Base-by-base conservation (phyloP, 2,329 filamentous ascomycete species). In the Neurospora crassa region DNA sequence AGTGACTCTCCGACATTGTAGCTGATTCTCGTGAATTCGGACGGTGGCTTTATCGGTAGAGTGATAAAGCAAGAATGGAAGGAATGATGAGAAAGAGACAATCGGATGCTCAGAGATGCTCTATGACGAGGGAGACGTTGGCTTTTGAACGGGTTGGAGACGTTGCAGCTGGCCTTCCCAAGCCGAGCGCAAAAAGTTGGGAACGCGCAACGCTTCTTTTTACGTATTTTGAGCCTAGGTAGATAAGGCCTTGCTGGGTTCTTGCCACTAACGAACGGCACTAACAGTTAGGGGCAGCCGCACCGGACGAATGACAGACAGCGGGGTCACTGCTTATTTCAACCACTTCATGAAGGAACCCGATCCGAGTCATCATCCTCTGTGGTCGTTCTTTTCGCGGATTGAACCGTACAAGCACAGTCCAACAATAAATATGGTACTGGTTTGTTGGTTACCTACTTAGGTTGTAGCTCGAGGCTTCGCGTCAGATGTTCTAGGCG, bases 1-100 rank as follows among this genome's bases (percentile, higher is more conserved):
- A 76, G 41, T 71, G 69, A 59, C 7, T 37, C 16, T 70, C 69
- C 43, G 71, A 37, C 75, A 76, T 76, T 10, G 53, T 73, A 34
- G 68, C 34, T 40, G 68, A 37, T 29, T 24, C 20, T 43, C 34
- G 43, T 16, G 42, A 40, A 34, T 53, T 71, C 67, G 37, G 20
- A 24, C 34, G 16, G 16, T 34, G 67, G 47, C 42, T 69, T 40
- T 10, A n/a, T n/a, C 24, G 24, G 34, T 2, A 37, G 34, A 5
- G 14, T 18, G 8, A 34, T 37, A 4, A 16, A 37, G 16, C 18
- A 63, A 18, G 7, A 8, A 34, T 37, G 3, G 53, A 14, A 63
- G 16, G 53, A 37, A 63, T 29, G 7, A 63, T 34, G 16, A 63
- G 53, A 14, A 6, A 16, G 14, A 16, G 29, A n/a, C 3, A 34